phyloP scores from a whole-genome alignment of 495 filamentous ascomycete species.

The Podospora didyma region DNA sequence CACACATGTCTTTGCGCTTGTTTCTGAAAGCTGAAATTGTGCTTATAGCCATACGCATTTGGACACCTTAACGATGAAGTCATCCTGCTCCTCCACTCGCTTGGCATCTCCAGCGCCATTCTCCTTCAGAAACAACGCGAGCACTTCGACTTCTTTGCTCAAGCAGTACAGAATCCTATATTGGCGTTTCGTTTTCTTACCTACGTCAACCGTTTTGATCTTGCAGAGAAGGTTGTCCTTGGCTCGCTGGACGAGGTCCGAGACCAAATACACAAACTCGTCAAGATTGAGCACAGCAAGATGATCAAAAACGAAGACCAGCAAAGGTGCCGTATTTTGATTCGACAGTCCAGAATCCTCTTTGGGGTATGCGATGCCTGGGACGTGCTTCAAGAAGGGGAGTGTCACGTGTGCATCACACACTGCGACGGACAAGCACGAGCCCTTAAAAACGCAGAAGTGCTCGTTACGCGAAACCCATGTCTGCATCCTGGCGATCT shows the following conservation, averaged over 20 bases:
- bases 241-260: slow-evolving; percentile 35
- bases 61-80: slow-evolving; percentile 51
- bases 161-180: slow-evolving; percentile 26
- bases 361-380: slow-evolving; percentile 49
- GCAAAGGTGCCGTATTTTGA: slow-evolving; percentile 43
- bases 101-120: slow-evolving; percentile 35
- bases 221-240: slow-evolving; percentile 46
- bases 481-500: slow-evolving; percentile 52
- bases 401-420: slow-evolving; percentile 44
- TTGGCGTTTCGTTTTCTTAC: slow-evolving; percentile 42
- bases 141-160: slow-evolving; percentile 37
- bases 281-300: slow-evolving; percentile 37
- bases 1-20: neutral
- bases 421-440: slow-evolving; percentile 38
- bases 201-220: slow-evolving; percentile 34
- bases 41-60: slow-evolving; percentile 40
- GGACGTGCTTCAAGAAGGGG: slow-evolving; percentile 41
- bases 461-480: slow-evolving; percentile 49
- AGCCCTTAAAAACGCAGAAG: slow-evolving; percentile 36
- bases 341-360: slow-evolving; percentile 43
- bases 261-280: slow-evolving; percentile 26
- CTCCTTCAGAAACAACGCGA: slow-evolving; percentile 43
- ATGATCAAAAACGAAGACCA: slow-evolving; percentile 47
- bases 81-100: slow-evolving; percentile 39
- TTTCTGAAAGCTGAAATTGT: neutral